phyloP scores from a whole-genome alignment of 768 basidiomycete species.

The Russula brevipes region DNA sequence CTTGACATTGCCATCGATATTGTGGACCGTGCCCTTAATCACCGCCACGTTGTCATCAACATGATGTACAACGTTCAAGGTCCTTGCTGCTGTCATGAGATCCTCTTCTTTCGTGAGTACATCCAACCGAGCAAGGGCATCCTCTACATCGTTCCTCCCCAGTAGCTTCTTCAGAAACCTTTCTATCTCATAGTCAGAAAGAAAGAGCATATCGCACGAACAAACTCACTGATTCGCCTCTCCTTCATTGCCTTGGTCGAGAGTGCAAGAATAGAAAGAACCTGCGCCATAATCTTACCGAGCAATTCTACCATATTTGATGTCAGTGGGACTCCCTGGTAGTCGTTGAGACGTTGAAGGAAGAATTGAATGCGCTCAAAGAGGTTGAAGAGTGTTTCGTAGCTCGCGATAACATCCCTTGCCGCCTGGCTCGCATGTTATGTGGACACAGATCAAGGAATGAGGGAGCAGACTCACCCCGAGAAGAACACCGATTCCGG shows the following conservation, averaged over 20 bases:
- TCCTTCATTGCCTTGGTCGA: neutral
- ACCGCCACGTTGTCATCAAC: neutral
- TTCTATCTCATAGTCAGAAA: neutral
- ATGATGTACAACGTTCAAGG: neutral
- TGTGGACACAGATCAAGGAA: neutral
- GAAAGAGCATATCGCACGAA: neutral
- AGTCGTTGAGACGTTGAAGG: conserved; percentile 1
- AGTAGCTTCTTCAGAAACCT: neutral
- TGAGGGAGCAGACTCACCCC: neutral
- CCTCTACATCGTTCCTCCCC: neutral
- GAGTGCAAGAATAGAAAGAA: neutral
- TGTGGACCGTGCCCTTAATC: no score
- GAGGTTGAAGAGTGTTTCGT: neutral
- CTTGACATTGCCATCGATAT: no score
- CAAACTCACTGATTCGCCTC: neutral
- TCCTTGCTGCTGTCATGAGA: neutral
- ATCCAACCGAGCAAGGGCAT: neutral
- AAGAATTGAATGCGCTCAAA: conserved; percentile 7
- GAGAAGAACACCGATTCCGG: neutral
- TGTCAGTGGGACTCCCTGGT: neutral
- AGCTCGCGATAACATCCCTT: neutral
- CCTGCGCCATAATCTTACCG: neutral
- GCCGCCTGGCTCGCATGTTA: neutral
- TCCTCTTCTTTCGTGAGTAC: neutral
- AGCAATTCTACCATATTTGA: neutral